Base-by-base conservation (phyloP, 257 asterid genomes). In the Nicotiana paniculata region DNA sequence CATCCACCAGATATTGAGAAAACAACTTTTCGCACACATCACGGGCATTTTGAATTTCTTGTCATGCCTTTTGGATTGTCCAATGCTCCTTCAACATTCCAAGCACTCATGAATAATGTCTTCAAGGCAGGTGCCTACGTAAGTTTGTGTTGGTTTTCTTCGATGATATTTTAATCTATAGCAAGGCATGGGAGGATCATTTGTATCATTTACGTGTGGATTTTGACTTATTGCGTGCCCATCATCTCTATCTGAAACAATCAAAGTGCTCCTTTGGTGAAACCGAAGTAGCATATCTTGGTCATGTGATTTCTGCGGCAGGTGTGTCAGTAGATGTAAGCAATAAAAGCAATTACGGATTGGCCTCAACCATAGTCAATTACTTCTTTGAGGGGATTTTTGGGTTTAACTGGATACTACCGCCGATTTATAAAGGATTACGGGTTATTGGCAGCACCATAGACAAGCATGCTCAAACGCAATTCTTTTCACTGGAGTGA, bases 391-490 rank as follows among this genome's bases (percentile, higher is more conserved):
- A 15, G 83, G 0, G 91, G 86, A 1, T 82, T 84, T 8, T 26
- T 85, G 3, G 88, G 88, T 0, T 13, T 85, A 1, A 57, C 82
- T 0, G 84, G 84, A 0, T 87, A 83, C 9, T 82, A 83, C 17
- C 43, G 82, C 2, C 32, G 37, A 1, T 81, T 84, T 15, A 15
- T 70, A 0, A 12, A 68, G 9, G 54, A 33, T 2, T 86, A 81
- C 28, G 85, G 75, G 1, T 1, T 16, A 0, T 4, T 83, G 0
- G 77, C 65, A 0, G 16, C 57, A 7, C 82, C 85, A 0, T 39
- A 83, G 0, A 82, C 84, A 0, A 9, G 68, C 0, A 33, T 84
- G 0, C 18, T 81, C 0, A 57, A 51, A 32, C 68, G 77, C 4
- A 64, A 82, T 1, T 39, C 1, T 1, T 87, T 68, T 15, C 0